Base-by-base conservation (phyloP, 495 filamentous ascomycete species). In the Neurospora intermedia region DNA sequence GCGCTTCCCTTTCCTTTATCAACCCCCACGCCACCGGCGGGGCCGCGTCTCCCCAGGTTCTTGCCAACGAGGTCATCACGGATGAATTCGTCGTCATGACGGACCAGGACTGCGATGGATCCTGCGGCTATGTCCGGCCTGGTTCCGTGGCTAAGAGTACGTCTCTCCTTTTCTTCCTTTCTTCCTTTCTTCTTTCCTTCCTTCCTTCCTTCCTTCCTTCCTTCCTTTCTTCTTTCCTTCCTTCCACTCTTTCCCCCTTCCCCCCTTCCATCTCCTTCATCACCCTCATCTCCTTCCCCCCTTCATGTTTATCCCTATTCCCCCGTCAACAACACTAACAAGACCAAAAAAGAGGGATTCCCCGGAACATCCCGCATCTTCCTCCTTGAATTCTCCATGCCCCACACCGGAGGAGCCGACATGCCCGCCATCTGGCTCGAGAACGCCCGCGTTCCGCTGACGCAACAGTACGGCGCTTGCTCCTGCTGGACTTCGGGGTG, bases 391-490 rank as follows among this genome's bases (percentile, higher is more conserved):
- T 93, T 92, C 79, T 77, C 79, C 18, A 93, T 93, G 91, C 91
- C 92, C 0, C 70, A 78, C 2, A 45, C 43, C 27, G 27, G 27
- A 0, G 75, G 71, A 35, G 81, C 71, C 43, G 84, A 92, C 78
- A 88, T 89, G 86, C 90, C 90, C 4, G 85, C 90, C 7, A 86
- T 89, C 77, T 93, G 92, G 92, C 79, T 89, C 39, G 84, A 93
- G 39, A 93, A 93, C 81, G 88, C 89, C 8, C 83, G 86, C 54
- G 91, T 94, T 73, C 87, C 90, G 3, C 85, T 86, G 43, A 91
- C 88, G 3, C 80, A 85, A 1, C 91, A 93, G 76, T 93, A 93
- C 79, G 79, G 80, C 69, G 74, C 80, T 0, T 94, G 92, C 83
- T 89, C 85, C 66, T 93, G 92, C 82, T 93, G 90, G 90, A 78